Evolutionary conservation across 2,329 filamentous ascomycete genomes (phyloP).

Genomic region (Helicocarpus griseus): DNA sequence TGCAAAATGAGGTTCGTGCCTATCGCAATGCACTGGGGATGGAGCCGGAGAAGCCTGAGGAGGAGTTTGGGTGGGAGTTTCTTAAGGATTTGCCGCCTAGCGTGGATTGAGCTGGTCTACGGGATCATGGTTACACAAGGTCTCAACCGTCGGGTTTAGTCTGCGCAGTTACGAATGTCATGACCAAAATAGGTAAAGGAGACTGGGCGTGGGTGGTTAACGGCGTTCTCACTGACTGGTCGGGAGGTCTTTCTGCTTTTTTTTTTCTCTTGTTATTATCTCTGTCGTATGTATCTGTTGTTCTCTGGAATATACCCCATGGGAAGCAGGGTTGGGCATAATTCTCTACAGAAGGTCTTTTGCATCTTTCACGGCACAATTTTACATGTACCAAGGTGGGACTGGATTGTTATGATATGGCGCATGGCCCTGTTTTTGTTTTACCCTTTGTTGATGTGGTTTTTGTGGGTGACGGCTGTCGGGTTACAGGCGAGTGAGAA

Average conservation of each 20-base stretch:
- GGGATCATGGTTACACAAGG: neutral
- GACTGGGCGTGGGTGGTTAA: neutral
- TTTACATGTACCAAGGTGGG: no score
- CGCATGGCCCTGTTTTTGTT: no score
- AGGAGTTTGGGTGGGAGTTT: constrained; percentile 41
- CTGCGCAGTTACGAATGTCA: neutral
- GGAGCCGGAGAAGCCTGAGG: constrained; percentile 39
- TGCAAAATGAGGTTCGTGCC: constrained; percentile 41
- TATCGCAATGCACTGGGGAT: constrained; percentile 39
- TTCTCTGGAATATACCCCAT: neutral
- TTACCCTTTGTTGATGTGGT: no score
- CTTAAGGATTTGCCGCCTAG: constrained; percentile 28
- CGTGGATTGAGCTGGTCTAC: constrained; percentile 6
- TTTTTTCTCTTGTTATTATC: neutral
- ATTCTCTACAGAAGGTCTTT: no score
- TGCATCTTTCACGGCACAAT: no score
- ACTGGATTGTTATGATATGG: no score
- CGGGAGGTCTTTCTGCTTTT: neutral
- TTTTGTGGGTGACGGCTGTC: no score
- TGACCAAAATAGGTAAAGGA: neutral
- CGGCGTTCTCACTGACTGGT: neutral
- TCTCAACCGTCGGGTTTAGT: neutral
- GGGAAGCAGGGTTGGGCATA: no score
- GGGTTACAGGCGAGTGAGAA: no score
- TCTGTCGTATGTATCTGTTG: neutral